Evolutionary conservation across 306 rosid genomes (phyloP).

Genomic region (Castanea sativa): DNA sequence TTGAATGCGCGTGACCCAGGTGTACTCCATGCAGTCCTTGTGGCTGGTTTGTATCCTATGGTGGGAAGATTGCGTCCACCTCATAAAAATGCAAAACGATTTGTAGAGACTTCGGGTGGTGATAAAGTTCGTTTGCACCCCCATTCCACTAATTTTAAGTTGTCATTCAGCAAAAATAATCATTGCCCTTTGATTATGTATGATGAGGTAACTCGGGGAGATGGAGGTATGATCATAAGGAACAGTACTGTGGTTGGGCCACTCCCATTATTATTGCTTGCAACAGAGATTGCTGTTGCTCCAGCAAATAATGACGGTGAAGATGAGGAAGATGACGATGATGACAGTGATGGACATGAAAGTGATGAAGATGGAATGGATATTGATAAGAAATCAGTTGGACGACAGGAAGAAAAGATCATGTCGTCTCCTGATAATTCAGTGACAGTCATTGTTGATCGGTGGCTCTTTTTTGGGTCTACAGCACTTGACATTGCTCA

Average conservation of each 20-base stretch:
- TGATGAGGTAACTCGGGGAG: conserved; percentile 79
- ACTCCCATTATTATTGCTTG: conserved; percentile 71
- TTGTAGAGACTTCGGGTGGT: conserved; percentile 55
- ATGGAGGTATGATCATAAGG: conserved; percentile 57
- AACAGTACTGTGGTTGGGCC: conserved; percentile 70
- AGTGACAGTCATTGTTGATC: conserved; percentile 68
- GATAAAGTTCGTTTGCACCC: conserved; percentile 63
- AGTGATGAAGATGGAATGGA: conserved; percentile 60
- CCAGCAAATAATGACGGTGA: conserved; percentile 30
- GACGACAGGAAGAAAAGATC: conserved; percentile 40
- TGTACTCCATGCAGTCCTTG: conserved; percentile 69
- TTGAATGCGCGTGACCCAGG: conserved; percentile 68
- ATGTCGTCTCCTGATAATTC: conserved; percentile 76
- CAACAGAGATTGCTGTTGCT: conserved; percentile 87
- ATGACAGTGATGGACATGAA: conserved; percentile 15
- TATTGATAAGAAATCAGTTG: conserved; percentile 42
- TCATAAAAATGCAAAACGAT: conserved; percentile 22
- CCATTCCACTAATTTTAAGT: conserved; percentile 46
- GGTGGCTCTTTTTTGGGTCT: conserved; percentile 70
- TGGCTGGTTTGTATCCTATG: conserved; percentile 91
- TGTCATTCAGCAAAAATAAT: conserved; percentile 15
- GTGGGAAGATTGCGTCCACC: conserved; percentile 61
- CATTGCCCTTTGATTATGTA: conserved; percentile 47
- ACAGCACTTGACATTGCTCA: conserved; percentile 94
- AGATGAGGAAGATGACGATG: conserved; percentile 5